Evolutionary conservation across 768 basidiomycete genomes (phyloP), one percentile per base, ranked within the genome.

Genomic region (Daedalea quercina): DNA sequence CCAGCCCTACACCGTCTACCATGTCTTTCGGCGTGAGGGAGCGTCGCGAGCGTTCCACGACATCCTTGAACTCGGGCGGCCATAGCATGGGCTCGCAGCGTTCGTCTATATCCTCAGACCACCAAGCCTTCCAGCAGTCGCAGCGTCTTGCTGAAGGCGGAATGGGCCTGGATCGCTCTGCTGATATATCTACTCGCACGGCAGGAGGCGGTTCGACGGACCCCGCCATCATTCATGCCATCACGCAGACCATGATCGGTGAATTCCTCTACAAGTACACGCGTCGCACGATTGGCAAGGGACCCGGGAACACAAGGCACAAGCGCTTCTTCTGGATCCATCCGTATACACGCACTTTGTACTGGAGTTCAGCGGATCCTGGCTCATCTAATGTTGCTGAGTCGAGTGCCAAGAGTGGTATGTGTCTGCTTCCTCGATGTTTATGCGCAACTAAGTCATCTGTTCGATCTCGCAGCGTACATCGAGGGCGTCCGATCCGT

Each of bases 241-340:
- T 98, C 60, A 99, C 96, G 15, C 95, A 98, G 75, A 96, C 94
- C 22, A 99, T 99, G 96, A 98, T 98, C 59, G 95, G 96, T 47
- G 95, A 98, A 75, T 97, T 94, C 71, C 69, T 99, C 73, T 91
- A 90, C 79, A 98, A 98, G 76, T 97, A 99, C 70, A 97, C 95
- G 9, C 79, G 95, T 48, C 80, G 82, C 53, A 72, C 89, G 17
- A 82, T 98, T 62, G 92, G 94, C 22, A 94, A 90, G 69, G 94
- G 92, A 12, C 80, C 93, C 65, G 90, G 90, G 20, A 87, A 92
- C 67, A 85, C 82, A 66, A 75, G 94, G 48, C 96, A 99, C 70
- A 85, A 83, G 67, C 78, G 96, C 34, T 99, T 94, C 82, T 96
- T 98, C 79, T 99, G 96, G 96, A 85, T 99, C n/a, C 95, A 98